These are phyloP conservation scores for Blastobotrys aristatus DNA, from an alignment of 1,139 yeast genomes.

Conservation along the genomic window DNA sequence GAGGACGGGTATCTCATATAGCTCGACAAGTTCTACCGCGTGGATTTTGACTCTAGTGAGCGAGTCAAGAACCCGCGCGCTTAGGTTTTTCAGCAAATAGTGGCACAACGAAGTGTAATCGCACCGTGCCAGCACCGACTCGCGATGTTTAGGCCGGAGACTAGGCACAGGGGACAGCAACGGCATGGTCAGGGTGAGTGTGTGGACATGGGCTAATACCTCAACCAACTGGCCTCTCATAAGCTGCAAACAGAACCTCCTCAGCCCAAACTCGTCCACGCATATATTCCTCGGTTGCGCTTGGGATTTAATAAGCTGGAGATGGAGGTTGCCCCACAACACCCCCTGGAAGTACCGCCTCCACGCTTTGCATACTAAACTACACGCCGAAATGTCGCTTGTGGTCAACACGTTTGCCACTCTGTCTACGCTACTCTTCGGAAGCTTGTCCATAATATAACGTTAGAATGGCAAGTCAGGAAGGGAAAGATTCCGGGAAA, in stretches of 20 bases:
- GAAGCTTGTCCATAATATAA: background rate
- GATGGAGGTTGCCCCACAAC: slow-evolving; percentile 2
- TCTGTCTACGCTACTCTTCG: background rate
- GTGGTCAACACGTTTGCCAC: background rate
- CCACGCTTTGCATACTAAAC: background rate
- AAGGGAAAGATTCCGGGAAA: too few species aligned
- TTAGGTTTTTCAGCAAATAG: background rate
- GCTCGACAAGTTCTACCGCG: slow-evolving; percentile 1
- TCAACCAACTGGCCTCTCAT: background rate
- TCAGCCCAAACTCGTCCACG: background rate
- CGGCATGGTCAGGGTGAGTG: background rate
- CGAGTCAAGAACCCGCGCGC: background rate
- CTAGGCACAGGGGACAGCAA: slow-evolving; percentile 6
- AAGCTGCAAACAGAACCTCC: background rate
- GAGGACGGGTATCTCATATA: slow-evolving; percentile 2
- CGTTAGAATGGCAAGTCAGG: too few species aligned
- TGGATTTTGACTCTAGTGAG: background rate
- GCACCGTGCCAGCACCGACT: background rate
- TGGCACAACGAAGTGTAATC: slow-evolving; percentile 7
- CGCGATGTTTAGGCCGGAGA: background rate
- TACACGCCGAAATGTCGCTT: background rate
- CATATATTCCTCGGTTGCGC: background rate
- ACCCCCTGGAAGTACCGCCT: background rate
- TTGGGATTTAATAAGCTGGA: background rate
- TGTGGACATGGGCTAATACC: background rate